A percentile compares a stretch with the other conserved stretches of the same genome.
These are phyloP conservation scores for Pseudopyricularia cyperi DNA, from an alignment of 2,329 filamentous ascomycete genomes.

Conservation along the genomic window DNA sequence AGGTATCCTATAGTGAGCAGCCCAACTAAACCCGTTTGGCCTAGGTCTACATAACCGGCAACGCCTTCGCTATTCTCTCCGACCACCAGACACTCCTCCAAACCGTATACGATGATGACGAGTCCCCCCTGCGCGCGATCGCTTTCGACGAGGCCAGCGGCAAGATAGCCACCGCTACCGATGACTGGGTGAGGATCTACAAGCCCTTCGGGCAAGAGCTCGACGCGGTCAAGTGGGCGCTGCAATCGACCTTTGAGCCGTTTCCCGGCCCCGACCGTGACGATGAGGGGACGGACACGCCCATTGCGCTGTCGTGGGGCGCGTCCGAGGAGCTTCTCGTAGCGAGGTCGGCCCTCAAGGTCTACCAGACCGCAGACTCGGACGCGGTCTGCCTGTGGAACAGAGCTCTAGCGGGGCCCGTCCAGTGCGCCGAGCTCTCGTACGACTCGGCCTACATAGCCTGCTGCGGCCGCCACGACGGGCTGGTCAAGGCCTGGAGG, in stretches of 20 bases:
- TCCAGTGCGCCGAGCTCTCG: slow-evolving; percentile 65
- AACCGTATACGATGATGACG: slow-evolving; percentile 77
- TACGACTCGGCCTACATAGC: slow-evolving; percentile 82
- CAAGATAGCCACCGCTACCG: slow-evolving; percentile 69
- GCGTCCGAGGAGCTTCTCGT: slow-evolving; percentile 72
- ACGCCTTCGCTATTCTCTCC: slow-evolving; percentile 71
- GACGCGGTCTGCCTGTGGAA: slow-evolving; percentile 55
- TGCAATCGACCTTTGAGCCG: slow-evolving; percentile 46
- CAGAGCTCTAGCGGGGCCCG: slow-evolving; percentile 57
- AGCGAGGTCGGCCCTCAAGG: slow-evolving; percentile 53
- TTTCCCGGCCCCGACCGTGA: slow-evolving; percentile 26
- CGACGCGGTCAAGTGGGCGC: slow-evolving; percentile 44
- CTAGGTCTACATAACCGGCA: slow-evolving; percentile 81
- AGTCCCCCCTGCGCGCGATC: slow-evolving; percentile 56
- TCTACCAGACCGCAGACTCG: slow-evolving; percentile 43
- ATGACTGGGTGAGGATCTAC: slow-evolving; percentile 59
- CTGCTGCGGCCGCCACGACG: slow-evolving; percentile 64
- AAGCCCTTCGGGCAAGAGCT: slow-evolving; percentile 59
- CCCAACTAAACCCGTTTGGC: background rate
- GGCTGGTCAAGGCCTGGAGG: slow-evolving; percentile 86
- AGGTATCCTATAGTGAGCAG: background rate
- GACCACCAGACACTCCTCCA: slow-evolving; percentile 66
- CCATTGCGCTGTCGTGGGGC: slow-evolving; percentile 66
- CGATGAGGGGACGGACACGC: slow-evolving; percentile 19
- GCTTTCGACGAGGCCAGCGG: slow-evolving; percentile 70